Evolutionary conservation across 225 moss, liverwort and hornwort genomes (phyloP).

Genomic region (Ulota crispa): DNA sequence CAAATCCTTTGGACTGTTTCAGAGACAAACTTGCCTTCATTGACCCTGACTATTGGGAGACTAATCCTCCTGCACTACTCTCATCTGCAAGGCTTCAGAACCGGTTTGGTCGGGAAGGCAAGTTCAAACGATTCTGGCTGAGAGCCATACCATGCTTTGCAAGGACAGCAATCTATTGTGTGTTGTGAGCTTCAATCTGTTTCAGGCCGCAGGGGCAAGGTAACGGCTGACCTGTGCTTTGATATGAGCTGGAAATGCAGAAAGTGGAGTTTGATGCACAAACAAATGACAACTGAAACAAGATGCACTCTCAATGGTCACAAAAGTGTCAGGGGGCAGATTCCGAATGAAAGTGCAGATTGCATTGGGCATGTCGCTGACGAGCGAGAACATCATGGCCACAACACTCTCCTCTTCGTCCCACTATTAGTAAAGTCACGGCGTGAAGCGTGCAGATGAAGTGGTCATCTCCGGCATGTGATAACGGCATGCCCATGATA

Average conservation of each 20-base stretch:
- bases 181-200: not conserved
- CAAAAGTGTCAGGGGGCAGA: slow-evolving; percentile 12
- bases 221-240: slow-evolving; percentile 22
- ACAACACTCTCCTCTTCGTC: slow-evolving; percentile 3
- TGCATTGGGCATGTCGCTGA: slow-evolving; percentile 12
- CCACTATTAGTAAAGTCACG: slow-evolving; percentile 14
- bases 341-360: slow-evolving; percentile 35
- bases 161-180: not conserved
- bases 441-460: slow-evolving; percentile 25
- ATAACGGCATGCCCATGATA: slow-evolving; percentile 33
- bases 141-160: too few species aligned
- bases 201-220: slow-evolving; percentile 32
- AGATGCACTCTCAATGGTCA: not conserved
- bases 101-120: not conserved
- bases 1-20: slow-evolving; percentile 6
- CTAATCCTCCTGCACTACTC: not conserved
- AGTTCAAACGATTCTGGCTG: not conserved
- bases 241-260: slow-evolving; percentile 28
- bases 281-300: not conserved
- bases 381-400: slow-evolving; percentile 21
- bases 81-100: not conserved
- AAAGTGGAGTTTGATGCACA: not conserved
- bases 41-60: slow-evolving; percentile 37
- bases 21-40: not conserved
- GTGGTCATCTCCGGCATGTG: slow-evolving; percentile 29